Percentiles rank a stretch among this genome's conserved stretches.
Conservation (phyloP, 1,139 yeast species). For the Diutina ranongensis region DNA sequence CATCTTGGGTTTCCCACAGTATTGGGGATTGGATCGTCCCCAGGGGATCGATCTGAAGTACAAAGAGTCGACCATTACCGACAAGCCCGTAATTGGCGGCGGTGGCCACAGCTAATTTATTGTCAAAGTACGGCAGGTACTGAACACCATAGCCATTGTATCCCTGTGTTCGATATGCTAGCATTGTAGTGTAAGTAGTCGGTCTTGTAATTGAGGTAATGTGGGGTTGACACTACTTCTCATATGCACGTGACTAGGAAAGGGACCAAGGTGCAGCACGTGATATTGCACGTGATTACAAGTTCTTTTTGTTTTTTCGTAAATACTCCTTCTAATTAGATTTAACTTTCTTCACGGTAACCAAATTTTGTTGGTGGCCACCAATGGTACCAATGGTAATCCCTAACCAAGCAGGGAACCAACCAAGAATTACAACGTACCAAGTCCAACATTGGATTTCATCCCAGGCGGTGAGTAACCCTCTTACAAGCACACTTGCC, state of each 20-base stretch:
- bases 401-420: conserved; percentile 76
- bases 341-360: neutral
- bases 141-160: conserved; percentile 81
- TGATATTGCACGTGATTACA: neutral
- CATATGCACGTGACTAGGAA: neutral
- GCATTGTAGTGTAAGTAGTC: conserved; percentile 31
- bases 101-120: conserved; percentile 79
- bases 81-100: conserved; percentile 91
- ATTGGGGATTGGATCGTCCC: conserved; percentile 50
- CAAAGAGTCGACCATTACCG: conserved; percentile 77
- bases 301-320: neutral
- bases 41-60: conserved; percentile 53
- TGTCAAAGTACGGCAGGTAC: conserved; percentile 88
- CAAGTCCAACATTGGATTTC: conserved; percentile 82
- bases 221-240: neutral
- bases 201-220: neutral
- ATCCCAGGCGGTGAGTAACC: conserved; percentile 52
- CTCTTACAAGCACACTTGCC: conserved; percentile 28
- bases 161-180: conserved; percentile 65
- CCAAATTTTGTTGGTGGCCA: neutral
- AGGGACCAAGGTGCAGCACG: too few species aligned
- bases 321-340: neutral
- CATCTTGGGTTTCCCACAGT: conserved; percentile 85
- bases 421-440: conserved; percentile 60
- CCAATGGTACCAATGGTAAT: conserved; percentile 18